Base-by-base conservation (phyloP, 2,329 filamentous ascomycete genomes). In the Bisporella sp. region DNA sequence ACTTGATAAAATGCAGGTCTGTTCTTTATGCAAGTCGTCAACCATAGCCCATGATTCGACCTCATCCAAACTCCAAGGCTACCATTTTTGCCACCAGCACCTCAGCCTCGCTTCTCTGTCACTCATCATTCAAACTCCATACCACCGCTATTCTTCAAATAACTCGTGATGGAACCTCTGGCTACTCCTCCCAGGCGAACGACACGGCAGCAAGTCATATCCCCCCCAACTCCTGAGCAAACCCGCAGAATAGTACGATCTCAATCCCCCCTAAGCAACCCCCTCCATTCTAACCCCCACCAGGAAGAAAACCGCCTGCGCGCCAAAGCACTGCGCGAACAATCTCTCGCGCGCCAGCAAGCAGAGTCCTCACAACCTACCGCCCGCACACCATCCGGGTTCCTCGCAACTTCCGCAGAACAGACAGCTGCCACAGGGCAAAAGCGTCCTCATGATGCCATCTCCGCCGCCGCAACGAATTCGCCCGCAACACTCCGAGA, bases 221-320 rank as follows among this genome's bases (percentile, higher is more conserved):
- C 75, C 31, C 76, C 78, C 32, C 75, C 70, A 4, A 80, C 78
- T 0, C 77, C 78, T 5, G 77, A 78, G 55, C 71, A 75, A 8
- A 76, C 72, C 13, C 71, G 75, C 54, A 72, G 76, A 59, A 80
- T 81, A 51, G 79, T 81, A 62, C 45, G 13, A 28, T 29, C 29
- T 30, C 30, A 31, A 9, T 40, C 0, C n/a, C n/a, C 21, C 11
- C 32, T 21, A 9, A 5, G 8, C 21, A 21, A 2, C 46, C 4
- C 37, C 29, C 31, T 11, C 44, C 42, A 30, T 31, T 21, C 43
- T 57, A 39, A 55, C 48, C 45, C 5, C 32, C 28, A 6, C 12
- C 52, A 93, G 87, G 92, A 96, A 80, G 83, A 92, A 67, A 91
- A 84, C 60, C 82, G 92, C 21, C 78, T 96, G 31, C 87, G 84